Percentiles rank a stretch among this genome's conserved stretches.
These are phyloP conservation scores for Vicia faba DNA, from an alignment of 306 rosid species.

Conservation along the genomic window DNA sequence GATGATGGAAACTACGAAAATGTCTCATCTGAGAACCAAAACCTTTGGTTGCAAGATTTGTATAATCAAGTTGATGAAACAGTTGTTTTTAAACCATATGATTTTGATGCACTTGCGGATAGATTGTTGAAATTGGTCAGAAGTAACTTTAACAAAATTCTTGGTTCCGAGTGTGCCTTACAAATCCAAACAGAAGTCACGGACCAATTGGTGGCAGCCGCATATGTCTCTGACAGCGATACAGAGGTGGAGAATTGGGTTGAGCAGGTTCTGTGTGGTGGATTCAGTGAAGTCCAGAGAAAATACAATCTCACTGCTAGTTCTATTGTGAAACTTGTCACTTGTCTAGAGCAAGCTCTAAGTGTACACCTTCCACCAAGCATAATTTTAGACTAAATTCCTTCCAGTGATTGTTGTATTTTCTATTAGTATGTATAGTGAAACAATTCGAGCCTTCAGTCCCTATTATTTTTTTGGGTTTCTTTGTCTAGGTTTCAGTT, in stretches of 20 bases:
- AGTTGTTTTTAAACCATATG: conserved; percentile 66
- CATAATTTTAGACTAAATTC: conserved; percentile 54
- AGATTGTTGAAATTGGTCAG: conserved; percentile 50
- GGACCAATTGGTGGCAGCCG: conserved; percentile 74
- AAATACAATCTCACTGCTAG: conserved; percentile 46
- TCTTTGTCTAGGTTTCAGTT: conserved; percentile 42
- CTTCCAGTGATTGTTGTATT: conserved; percentile 24
- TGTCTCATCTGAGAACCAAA: conserved; percentile 50
- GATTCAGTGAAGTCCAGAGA: conserved; percentile 58
- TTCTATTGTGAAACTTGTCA: conserved; percentile 58
- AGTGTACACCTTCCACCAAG: conserved; percentile 59
- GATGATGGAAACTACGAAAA: conserved; percentile 45
- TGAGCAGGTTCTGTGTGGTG: conserved; percentile 64
- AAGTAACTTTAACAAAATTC: conserved; percentile 52
- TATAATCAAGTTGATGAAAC: conserved; percentile 57
- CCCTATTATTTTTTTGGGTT: conserved; percentile 54
- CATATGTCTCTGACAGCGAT: conserved; percentile 53
- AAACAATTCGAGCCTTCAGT: conserved; percentile 48
- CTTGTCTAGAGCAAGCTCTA: conserved; percentile 53
- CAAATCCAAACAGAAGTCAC: conserved; percentile 64
- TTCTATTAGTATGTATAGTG: conserved; percentile 54
- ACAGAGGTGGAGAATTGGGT: conserved; percentile 77
- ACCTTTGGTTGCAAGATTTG: conserved; percentile 72
- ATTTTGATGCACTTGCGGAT: conserved; percentile 69
- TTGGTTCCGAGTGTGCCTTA: conserved; percentile 50